Evolutionary conservation across 2,329 filamentous ascomycete species (phyloP).

Genomic region (Sporothrix mexicana): DNA sequence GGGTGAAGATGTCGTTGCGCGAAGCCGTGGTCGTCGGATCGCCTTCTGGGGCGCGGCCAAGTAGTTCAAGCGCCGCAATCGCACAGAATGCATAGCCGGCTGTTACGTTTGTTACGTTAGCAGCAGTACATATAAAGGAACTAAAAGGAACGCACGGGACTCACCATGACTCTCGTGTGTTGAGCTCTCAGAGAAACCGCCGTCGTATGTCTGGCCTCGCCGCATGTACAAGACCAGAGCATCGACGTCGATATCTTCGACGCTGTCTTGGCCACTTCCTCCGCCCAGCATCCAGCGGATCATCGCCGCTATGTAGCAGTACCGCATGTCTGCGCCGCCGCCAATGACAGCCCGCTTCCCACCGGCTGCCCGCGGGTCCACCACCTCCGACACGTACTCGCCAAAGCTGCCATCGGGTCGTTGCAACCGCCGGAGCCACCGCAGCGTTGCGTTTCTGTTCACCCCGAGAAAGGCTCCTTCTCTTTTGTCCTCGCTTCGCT

Average conservation of each 20-base stretch:
- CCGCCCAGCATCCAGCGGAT: conserved; percentile 83
- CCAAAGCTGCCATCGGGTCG: conserved; percentile 88
- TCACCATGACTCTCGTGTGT: conserved; percentile 83
- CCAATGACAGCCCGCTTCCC: conserved; percentile 57
- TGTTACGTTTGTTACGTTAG: conserved; percentile 52
- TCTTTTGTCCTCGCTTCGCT: neutral
- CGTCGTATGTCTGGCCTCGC: conserved; percentile 72
- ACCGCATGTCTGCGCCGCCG: conserved; percentile 83
- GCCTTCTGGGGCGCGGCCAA: conserved; percentile 64
- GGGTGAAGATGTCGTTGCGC: conserved; percentile 42
- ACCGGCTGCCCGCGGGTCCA: neutral
- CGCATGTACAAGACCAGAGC: conserved; percentile 73
- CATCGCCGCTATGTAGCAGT: conserved; percentile 82
- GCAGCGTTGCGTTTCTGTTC: conserved; percentile 68
- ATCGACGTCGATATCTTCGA: conserved; percentile 76
- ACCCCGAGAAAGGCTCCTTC: conserved; percentile 64
- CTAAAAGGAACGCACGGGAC: conserved; percentile 38
- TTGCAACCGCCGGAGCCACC: conserved; percentile 79
- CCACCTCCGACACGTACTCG: conserved; percentile 68
- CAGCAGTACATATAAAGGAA: neutral
- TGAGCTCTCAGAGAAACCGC: conserved; percentile 78
- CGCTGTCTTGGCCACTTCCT: conserved; percentile 49
- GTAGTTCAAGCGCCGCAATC: conserved; percentile 74
- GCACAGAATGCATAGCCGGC: conserved; percentile 92
- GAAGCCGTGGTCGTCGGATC: conserved; percentile 39